Evolutionary conservation across 2,329 filamentous ascomycete genomes (phyloP), one percentile per base, ranked within the genome.

Genomic region (Monascus ruber): DNA sequence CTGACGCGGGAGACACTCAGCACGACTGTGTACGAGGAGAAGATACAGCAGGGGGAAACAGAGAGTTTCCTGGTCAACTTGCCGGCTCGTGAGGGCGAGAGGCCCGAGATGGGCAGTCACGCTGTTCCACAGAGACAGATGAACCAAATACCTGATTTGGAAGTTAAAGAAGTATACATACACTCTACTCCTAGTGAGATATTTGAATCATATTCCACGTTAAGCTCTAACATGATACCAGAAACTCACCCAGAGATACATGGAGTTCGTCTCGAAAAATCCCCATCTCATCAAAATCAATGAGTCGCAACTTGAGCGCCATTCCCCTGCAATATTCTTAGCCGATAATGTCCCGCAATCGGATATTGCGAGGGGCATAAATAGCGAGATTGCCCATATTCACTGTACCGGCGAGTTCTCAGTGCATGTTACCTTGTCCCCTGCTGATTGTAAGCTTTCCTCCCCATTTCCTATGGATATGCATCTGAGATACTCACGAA

Each of bases 381-480:
- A 78, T 46, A 83, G 85, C 9, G 86, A 94, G 61, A 74, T 93
- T 36, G 81, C 77, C 50, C 87, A 94, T 59, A 74, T 86, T 10
- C 86, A 94, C 60, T 74, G 77, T 28, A 77, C 73, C 4, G 46
- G 49, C 24, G 86, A 93, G 45, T 74, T 80, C 46, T 83, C 78
- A 0, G 68, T 89, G 70, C 86, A 94, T 61, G 67, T 89, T 63
- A 81, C 77, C 33, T 66, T 94, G 41, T 83, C 91, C 47, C 84
- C 85, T 0, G 74, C 81, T 29, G 86, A 94, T 57, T 83, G 82
- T 59, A 48, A 39, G 53, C 41, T 27, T 6, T 10, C n/a, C 24
- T 24, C 24, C 24, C 26, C 17, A 28, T 26, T 6, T 26, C 11
- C 41, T 7, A 24, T 1, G 24, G 4, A 24, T 4, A 2, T 27